These are phyloP conservation scores for Posidonia australis DNA, from an alignment of 106 monocot species.

Conservation along the genomic window DNA sequence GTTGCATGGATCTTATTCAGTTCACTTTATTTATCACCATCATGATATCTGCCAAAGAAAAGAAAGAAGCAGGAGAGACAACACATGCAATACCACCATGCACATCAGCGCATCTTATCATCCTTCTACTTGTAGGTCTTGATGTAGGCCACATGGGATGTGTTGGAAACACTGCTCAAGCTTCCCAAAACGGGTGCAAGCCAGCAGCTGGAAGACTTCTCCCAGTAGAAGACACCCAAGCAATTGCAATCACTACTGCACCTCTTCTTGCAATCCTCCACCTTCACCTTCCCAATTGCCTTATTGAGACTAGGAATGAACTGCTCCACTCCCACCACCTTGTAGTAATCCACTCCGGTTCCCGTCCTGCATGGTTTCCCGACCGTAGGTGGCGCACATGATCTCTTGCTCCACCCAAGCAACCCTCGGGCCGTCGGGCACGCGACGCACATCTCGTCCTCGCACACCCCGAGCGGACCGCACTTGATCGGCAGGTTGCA, in stretches of 20 bases:
- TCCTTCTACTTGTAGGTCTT: slow-evolving; percentile 26
- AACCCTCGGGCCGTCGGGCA: slow-evolving; percentile 36
- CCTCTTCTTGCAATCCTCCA: slow-evolving; percentile 39
- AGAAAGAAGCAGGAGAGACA: no score
- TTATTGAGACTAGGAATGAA: slow-evolving; percentile 25
- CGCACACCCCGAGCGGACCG: slow-evolving; percentile 34
- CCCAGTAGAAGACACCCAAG: slow-evolving; percentile 41
- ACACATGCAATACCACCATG: no score
- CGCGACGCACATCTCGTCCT: slow-evolving; percentile 52
- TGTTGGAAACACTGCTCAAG: slow-evolving; percentile 22
- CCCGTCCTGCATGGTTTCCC: background rate
- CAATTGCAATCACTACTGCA: slow-evolving; percentile 39
- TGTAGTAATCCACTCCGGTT: slow-evolving; percentile 15
- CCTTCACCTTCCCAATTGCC: slow-evolving; percentile 19
- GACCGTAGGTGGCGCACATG: slow-evolving; percentile 13
- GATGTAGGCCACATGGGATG: slow-evolving; percentile 32
- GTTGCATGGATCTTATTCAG: no score
- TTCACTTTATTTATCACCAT: no score
- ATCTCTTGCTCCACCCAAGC: slow-evolving; percentile 37
- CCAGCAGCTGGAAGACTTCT: slow-evolving; percentile 38
- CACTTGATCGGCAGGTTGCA: slow-evolving; percentile 43
- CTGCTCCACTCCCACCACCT: slow-evolving; percentile 48
- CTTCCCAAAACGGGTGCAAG: slow-evolving; percentile 36
- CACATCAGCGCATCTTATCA: no score
- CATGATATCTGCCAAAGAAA: no score